phyloP scores from a whole-genome alignment of 106 monocot species.

The Apostasia shenzhenica region DNA sequence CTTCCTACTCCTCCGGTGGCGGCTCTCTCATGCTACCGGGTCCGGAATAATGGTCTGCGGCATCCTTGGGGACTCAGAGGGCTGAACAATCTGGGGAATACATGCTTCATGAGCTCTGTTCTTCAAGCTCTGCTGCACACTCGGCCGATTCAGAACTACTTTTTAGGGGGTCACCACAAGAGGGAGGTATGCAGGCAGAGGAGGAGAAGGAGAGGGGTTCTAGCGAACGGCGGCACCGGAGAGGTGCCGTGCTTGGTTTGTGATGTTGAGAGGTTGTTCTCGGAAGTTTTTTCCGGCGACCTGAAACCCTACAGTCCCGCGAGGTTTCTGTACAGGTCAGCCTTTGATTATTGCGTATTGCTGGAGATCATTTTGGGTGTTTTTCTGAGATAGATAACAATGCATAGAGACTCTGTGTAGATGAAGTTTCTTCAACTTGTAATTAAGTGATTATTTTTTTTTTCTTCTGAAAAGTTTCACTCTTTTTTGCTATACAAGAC shows the following conservation, averaged over 20 bases:
- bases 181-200: conserved; percentile 25
- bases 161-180: conserved; percentile 30
- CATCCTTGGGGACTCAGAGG: conserved; percentile 44
- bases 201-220: conserved; percentile 21
- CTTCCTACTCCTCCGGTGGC: neutral
- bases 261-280: conserved; percentile 30
- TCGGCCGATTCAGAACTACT: conserved; percentile 40
- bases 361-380: neutral
- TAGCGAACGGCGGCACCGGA: neutral
- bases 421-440: neutral
- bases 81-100: conserved; percentile 63
- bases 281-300: conserved; percentile 45
- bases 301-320: conserved; percentile 53
- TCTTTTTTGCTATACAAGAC: too few relatives aligned
- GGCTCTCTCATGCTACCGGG: too few relatives aligned
- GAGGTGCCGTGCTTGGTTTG: conserved; percentile 40
- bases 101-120: conserved; percentile 70
- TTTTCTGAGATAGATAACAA: neutral
- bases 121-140: conserved; percentile 58
- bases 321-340: conserved; percentile 55
- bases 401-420: neutral
- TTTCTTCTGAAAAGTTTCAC: neutral
- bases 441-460: neutral
- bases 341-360: conserved; percentile 3
- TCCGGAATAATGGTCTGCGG: neutral